Evolutionary conservation across 768 basidiomycete species (phyloP), one percentile per base, ranked within the genome.

Genomic region (Tricholomella constricta): DNA sequence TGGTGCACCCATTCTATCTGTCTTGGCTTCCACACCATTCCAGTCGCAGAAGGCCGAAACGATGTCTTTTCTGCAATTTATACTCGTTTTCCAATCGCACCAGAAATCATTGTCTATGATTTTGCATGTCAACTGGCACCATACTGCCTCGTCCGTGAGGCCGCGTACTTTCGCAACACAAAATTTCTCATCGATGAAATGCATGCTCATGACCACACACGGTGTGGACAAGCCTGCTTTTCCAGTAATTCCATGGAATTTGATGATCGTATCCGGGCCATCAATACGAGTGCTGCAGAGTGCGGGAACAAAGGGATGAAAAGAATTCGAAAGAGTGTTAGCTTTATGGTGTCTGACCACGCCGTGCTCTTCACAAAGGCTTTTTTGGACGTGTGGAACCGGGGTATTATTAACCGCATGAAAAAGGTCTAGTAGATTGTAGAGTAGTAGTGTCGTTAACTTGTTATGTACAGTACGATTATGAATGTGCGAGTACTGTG

Each of bases 1-100:
- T 72, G 69, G 69, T 72, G 69, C 40, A 67, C 67, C 1, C 69
- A 72, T 52, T 64, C 62, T 45, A 61, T 70, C 2, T 61, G 64
- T 35, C 70, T 70, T 55, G 67, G 72, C 1, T 73, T 72, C 46
- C 67, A 72, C 26, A 66, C 64, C 52, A 76, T 74, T 22, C 73
- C 71, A 0, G 40, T 55, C 10, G 66, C 61, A 1, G 73, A 75
- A 55, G 72, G 73, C 3, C 38, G 68, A 1, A 73, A 76, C 50
- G 69, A 75, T 58, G 70, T 74, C 0, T 76, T 76, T 50, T 72
- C 68, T 3, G 72, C 75, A 1, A 57, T 75, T 1, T 57, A 71
- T 12, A 75, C 72, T 1, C 57, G 58, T 1, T 74, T 67, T 67
- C 37, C 55, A 12, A 62, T 25, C 15, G 63, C 53, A 26, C 61